Evolutionary conservation across 768 basidiomycete species (phyloP).

Genomic region (Butyriboletus loyo): DNA sequence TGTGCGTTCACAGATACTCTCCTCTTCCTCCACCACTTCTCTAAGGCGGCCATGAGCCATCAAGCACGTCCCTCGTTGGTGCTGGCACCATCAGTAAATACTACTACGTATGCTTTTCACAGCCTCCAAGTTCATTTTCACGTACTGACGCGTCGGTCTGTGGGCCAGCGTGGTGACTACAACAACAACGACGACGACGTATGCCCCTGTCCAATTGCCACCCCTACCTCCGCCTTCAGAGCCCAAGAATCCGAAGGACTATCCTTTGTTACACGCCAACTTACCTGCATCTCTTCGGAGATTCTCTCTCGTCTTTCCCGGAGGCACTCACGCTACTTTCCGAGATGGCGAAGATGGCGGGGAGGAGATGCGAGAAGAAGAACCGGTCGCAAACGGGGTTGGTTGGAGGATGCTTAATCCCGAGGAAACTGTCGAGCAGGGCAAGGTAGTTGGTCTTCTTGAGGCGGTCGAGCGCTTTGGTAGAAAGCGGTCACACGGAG

Average conservation of each 20-base stretch:
- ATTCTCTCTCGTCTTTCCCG: conserved; percentile 79
- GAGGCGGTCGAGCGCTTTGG: conserved; percentile 85
- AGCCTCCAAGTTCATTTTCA: neutral
- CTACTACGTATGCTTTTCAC: conserved; percentile 63
- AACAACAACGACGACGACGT: conserved; percentile 87
- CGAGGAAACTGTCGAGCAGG: conserved; percentile 52
- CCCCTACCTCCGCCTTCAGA: conserved; percentile 65
- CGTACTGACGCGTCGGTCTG: conserved; percentile 23
- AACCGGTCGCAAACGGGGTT: conserved; percentile 57
- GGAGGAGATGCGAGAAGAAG: conserved; percentile 69
- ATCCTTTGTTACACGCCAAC: conserved; percentile 72
- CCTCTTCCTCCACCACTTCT: conserved; percentile 25
- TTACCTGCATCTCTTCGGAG: conserved; percentile 70
- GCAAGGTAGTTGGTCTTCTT: conserved; percentile 57
- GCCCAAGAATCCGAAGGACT: conserved; percentile 76
- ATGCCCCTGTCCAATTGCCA: conserved; percentile 84
- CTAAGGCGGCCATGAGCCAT: conserved; percentile 51
- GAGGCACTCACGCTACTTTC: conserved; percentile 77
- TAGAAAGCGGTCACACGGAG: conserved; percentile 53
- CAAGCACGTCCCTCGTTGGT: conserved; percentile 64
- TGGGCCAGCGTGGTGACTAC: conserved; percentile 75
- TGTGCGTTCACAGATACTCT: conserved; percentile 27
- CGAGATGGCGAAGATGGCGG: conserved; percentile 64
- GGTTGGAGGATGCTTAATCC: conserved; percentile 77
- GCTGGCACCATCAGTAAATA: conserved; percentile 80